phyloP scores from a whole-genome alignment of 371 early-diverging fungal genomes.

The Apophysomyces trapeziformis region DNA sequence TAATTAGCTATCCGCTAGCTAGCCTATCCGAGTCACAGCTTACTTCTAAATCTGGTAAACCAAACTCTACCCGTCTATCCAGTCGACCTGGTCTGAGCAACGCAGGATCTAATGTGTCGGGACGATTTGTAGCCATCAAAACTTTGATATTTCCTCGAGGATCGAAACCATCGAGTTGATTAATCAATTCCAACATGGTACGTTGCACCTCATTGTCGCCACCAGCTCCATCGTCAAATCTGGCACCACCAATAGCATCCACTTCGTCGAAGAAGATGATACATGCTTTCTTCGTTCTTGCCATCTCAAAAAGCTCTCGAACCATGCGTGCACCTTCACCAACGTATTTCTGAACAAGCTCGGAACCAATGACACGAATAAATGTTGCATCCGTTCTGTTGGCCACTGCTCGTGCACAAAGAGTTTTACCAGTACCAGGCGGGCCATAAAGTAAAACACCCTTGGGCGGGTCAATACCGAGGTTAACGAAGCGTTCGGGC shows the following conservation, averaged over 20 bases:
- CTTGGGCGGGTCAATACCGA: slow-evolving; percentile 99
- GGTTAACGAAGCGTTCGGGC: slow-evolving; percentile 98
- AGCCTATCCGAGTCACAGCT: background rate
- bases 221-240: slow-evolving; percentile 85
- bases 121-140: slow-evolving; percentile 99
- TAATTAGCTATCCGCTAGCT: too few relatives aligned
- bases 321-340: slow-evolving; percentile 99
- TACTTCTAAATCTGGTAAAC: slow-evolving; percentile 93
- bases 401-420: slow-evolving; percentile 99
- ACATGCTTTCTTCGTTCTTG: slow-evolving; percentile 76
- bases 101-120: slow-evolving; percentile 99
- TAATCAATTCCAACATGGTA: slow-evolving; percentile 99
- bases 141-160: slow-evolving; percentile 99
- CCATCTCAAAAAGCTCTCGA: slow-evolving; percentile 99
- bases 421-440: slow-evolving; percentile 99
- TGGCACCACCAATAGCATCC: slow-evolving; percentile 98
- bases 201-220: slow-evolving; percentile 98
- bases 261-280: slow-evolving; percentile 99
- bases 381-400: slow-evolving; percentile 99
- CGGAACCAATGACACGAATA: slow-evolving; percentile 99
- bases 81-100: slow-evolving; percentile 98
- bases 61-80: slow-evolving; percentile 99
- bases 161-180: slow-evolving; percentile 99
- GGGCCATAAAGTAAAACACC: slow-evolving; percentile 99
- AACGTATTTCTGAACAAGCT: slow-evolving; percentile 99